Conservation (phyloP, 352 stramenopile species). For the Phytophthora ramorum region DNA sequence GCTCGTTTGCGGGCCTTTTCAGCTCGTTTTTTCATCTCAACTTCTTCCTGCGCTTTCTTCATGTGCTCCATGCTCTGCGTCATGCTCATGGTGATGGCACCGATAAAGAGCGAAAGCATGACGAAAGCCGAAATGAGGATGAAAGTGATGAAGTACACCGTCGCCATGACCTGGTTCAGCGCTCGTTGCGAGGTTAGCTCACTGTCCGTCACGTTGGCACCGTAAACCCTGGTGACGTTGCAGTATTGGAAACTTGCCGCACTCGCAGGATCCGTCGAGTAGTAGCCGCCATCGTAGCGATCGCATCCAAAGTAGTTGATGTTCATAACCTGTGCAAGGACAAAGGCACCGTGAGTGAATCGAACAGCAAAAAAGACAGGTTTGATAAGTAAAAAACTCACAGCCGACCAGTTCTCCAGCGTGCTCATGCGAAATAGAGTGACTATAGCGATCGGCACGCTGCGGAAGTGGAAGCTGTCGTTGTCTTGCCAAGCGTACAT, state of each 20-base stretch:
- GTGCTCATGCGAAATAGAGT: slow-evolving; percentile 88
- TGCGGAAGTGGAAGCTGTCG: slow-evolving; percentile 87
- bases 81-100: slow-evolving; percentile 92
- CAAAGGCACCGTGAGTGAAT: slow-evolving; percentile 9
- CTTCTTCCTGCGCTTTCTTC: slow-evolving; percentile 79
- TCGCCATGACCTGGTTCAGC: slow-evolving; percentile 64
- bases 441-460: slow-evolving; percentile 78
- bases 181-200: slow-evolving; percentile 41
- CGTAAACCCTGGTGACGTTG: slow-evolving; percentile 68
- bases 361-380: neutral
- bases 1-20: slow-evolving; percentile 68
- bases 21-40: slow-evolving; percentile 59
- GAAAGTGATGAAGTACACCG: slow-evolving; percentile 89
- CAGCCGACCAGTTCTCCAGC: slow-evolving; percentile 82
- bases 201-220: slow-evolving; percentile 49
- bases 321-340: slow-evolving; percentile 65
- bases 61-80: slow-evolving; percentile 90
- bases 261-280: slow-evolving; percentile 48
- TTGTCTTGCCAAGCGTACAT: slow-evolving; percentile 92
- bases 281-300: slow-evolving; percentile 70
- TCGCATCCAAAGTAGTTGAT: slow-evolving; percentile 87
- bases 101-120: slow-evolving; percentile 92
- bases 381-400: slow-evolving; percentile 35
- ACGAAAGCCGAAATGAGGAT: slow-evolving; percentile 89
- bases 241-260: slow-evolving; percentile 61